Evolutionary conservation across 345 rosid genomes (phyloP).

Genomic region (Populus alba): DNA sequence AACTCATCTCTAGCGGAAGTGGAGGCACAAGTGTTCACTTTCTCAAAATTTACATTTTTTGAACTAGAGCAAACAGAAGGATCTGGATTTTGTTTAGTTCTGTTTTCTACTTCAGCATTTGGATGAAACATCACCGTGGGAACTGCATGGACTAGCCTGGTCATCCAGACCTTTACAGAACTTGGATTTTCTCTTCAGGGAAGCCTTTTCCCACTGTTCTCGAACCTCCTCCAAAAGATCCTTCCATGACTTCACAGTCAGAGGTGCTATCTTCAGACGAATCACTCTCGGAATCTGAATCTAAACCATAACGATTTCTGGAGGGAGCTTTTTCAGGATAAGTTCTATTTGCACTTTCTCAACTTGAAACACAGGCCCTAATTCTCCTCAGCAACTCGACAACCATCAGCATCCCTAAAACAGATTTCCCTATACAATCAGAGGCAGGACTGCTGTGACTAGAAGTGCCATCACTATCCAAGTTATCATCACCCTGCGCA

Average conservation of each 20-base stretch:
- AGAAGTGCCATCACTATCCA: slow-evolving; percentile 39
- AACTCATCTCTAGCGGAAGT: slow-evolving; percentile 22
- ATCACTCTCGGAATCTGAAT: slow-evolving; percentile 13
- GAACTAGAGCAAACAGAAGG: slow-evolving; percentile 23
- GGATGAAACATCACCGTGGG: slow-evolving; percentile 20
- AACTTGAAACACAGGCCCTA: slow-evolving; percentile 32
- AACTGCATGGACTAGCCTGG: slow-evolving; percentile 31
- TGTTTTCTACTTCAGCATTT: slow-evolving; percentile 20
- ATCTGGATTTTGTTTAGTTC: slow-evolving; percentile 21
- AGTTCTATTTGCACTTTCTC: slow-evolving; percentile 42
- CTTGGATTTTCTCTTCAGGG: slow-evolving; percentile 35
- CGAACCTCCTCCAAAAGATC: slow-evolving; percentile 49
- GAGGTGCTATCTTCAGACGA: slow-evolving; percentile 15
- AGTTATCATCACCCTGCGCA: slow-evolving; percentile 22
- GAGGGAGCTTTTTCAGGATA: slow-evolving; percentile 11
- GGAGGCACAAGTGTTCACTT: slow-evolving; percentile 22
- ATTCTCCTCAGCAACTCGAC: slow-evolving; percentile 40
- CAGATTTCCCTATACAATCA: slow-evolving; percentile 19
- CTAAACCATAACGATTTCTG: slow-evolving; percentile 19
- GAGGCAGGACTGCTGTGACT: slow-evolving; percentile 32
- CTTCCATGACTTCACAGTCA: slow-evolving; percentile 48
- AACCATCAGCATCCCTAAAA: slow-evolving; percentile 37
- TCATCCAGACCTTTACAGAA: slow-evolving; percentile 26
- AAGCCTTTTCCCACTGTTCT: slow-evolving; percentile 69
- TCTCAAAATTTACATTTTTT: slow-evolving; percentile 21